Evolutionary conservation across 2,329 filamentous ascomycete genomes (phyloP), one percentile per base, ranked within the genome.

Genomic region (Penicillium sp.): DNA sequence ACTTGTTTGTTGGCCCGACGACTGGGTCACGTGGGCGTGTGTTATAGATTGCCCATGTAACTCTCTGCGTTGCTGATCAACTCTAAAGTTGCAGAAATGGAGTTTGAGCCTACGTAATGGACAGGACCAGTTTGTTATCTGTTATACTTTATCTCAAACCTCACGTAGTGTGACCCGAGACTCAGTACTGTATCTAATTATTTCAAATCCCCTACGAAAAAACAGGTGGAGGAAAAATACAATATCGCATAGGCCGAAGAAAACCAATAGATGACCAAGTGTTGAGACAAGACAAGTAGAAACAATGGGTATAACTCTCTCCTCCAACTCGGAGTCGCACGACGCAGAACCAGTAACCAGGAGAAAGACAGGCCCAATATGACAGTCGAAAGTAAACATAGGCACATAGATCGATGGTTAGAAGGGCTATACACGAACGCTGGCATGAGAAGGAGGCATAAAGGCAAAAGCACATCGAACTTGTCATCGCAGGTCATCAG

Each of bases 401-500:
- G n/a, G 36, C 35, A 36, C 20, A 40, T 13, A 13, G 42, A 42
- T 44, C 16, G 18, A 43, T 44, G 27, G 26, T 31, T 41, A 42
- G 10, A 34, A 42, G 29, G 24, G 41, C 41, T 43, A 37, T 43
- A 43, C 41, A 43, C 26, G 5, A 43, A 43, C 41, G 41, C 41
- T 43, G 42, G 27, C 34, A 43, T 29, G 16, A 36, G 14, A 23
- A 10, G 28, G 32, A 10, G 28, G 32, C 23, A 43, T 28, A 40
- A 23, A 40, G n/a, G 37, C 23, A 26, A 16, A 40, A 23, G 24
- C 24, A 40, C 16, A 54, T 54, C 49, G 44, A 47, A 52, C 51
- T 58, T 55, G 55, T 62, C 55, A 57, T 63, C 55, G 55, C 52
- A 60, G 59, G 61, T 64, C 61, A 61, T 64, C 60, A 61, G 58